A percentile compares a stretch with the other conserved stretches of the same genome.
phyloP scores from a whole-genome alignment of 202 grass and related monocot genomes.

The Saccharum hybrid region DNA sequence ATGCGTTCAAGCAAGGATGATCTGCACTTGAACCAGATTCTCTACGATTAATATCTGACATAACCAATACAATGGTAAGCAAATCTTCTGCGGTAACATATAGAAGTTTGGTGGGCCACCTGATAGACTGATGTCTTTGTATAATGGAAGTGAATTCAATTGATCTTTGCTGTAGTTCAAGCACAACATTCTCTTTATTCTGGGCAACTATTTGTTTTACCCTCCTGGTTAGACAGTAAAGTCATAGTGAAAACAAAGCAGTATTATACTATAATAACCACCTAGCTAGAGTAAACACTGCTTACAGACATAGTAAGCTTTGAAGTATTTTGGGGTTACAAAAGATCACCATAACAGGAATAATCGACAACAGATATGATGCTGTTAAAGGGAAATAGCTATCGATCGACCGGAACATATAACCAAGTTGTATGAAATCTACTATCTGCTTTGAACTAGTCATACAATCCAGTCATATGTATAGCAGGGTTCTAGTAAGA shows the following conservation, averaged over 20 bases:
- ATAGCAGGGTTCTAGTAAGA: slow-evolving; percentile 3
- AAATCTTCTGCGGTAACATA: background rate
- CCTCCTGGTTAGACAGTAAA: slow-evolving; percentile 65
- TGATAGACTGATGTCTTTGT: slow-evolving; percentile 90
- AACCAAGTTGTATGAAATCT: background rate
- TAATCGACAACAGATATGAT: slow-evolving; percentile 6
- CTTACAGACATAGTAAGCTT: slow-evolving; percentile 9
- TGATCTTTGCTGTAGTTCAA: slow-evolving; percentile 98
- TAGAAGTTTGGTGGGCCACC: slow-evolving; percentile 51
- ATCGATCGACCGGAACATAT: background rate
- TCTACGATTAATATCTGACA: slow-evolving; percentile 30
- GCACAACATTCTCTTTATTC: slow-evolving; percentile 86
- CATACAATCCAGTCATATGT: background rate
- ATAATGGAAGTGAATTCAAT: slow-evolving; percentile 97
- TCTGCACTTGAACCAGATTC: slow-evolving; percentile 55
- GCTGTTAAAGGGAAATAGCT: background rate
- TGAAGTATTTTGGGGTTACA: slow-evolving; percentile 20
- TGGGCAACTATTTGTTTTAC: slow-evolving; percentile 71
- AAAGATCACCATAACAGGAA: background rate
- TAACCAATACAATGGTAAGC: slow-evolving; percentile 29
- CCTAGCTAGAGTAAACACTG: slow-evolving; percentile 23
- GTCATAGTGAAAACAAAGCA: slow-evolving; percentile 37
- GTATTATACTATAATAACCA: slow-evolving; percentile 30
- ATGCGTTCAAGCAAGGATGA: slow-evolving; percentile 91
- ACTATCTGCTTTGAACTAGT: background rate